Conservation (phyloP, 169 alveolate genomes). For the Plasmodium berghei region DNA sequence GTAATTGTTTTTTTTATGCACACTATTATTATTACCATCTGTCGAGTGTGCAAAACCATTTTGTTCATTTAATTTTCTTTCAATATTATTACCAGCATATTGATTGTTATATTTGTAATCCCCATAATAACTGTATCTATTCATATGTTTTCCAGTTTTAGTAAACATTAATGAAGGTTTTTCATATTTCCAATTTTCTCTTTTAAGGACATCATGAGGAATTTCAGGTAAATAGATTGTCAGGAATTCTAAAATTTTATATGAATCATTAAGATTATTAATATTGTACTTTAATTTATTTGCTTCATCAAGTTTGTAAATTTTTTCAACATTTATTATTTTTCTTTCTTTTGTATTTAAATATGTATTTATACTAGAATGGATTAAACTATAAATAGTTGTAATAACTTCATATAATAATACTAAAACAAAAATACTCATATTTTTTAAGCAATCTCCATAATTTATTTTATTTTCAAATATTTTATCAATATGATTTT, state of each 20-base stretch:
- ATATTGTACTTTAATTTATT: conserved; percentile 14
- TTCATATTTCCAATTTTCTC: conserved; percentile 50
- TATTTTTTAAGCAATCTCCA: conserved; percentile 46
- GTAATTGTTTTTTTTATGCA: not conserved
- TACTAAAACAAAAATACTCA: conserved; percentile 36
- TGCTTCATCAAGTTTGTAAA: conserved; percentile 30
- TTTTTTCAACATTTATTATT: conserved; percentile 11
- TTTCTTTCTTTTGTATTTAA: conserved; percentile 5
- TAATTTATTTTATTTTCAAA: conserved; percentile 49
- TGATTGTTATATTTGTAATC: not conserved
- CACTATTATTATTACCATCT: too few relatives aligned
- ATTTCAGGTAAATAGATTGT: conserved; percentile 68
- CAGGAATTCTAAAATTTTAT: conserved; percentile 37
- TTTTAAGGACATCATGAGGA: conserved; percentile 18
- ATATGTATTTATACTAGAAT: conserved; percentile 38
- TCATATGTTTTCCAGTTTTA: conserved; percentile 2
- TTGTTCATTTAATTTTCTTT: not conserved
- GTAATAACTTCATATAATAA: conserved; percentile 45
- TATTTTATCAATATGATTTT: conserved; percentile 10
- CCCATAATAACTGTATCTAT: conserved; percentile 23
- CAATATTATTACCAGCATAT: not conserved
- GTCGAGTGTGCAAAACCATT: too few relatives aligned
- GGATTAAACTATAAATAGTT: conserved; percentile 28
- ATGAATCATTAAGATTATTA: conserved; percentile 3
- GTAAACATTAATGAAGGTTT: not conserved